Evolutionary conservation across 371 early-diverging fungal genomes (phyloP), one percentile per base, ranked within the genome.

Genomic region (Mortierella sp.): DNA sequence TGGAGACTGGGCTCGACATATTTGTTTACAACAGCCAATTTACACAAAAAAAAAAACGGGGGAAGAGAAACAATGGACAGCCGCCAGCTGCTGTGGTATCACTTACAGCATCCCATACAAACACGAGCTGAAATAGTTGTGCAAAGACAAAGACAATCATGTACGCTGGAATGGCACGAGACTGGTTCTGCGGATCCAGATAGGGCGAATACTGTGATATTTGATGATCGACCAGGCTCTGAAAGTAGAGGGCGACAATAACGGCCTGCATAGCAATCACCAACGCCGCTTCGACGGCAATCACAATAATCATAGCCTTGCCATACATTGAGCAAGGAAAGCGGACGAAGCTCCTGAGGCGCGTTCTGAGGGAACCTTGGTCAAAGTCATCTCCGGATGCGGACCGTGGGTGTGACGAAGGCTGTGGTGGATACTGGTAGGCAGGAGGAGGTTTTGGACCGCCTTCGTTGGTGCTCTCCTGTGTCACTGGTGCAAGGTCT

Each of bases 101-200:
- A 76, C 87, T 83, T 84, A 91, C 92, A 31, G 93, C 92, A 79
- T 94, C 94, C 86, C 88, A 88, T 39, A 87, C 82, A 25, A 92
- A 68, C 25, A 85, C 81, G 10, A 92, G 81, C 74, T 90, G 90
- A 66, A 91, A 92, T 16, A 94, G 60, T 79, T 91, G 91, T 10
- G 90, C 86, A 52, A 88, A 69, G 55, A 90, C 87, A 73, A 94
- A 94, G 57, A 94, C 91, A 64, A 89, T 85, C 43, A 92, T 70
- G 63, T 94, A 94, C 7, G 91, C 90, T 39, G 91, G 90, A 40
- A 91, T 88, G 47, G 62, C 54, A 14, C 70, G 57, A 16, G 61
- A 77, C 29, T 34, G 63, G 28, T 77, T 71, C 13, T 29, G 25
- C 8, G 44, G n/a, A 39, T 62, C 64, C 56, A 63, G 53, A 40